These are phyloP conservation scores for Jackrogersella multiformis DNA, from an alignment of 495 filamentous ascomycete species.

Conservation along the genomic window DNA sequence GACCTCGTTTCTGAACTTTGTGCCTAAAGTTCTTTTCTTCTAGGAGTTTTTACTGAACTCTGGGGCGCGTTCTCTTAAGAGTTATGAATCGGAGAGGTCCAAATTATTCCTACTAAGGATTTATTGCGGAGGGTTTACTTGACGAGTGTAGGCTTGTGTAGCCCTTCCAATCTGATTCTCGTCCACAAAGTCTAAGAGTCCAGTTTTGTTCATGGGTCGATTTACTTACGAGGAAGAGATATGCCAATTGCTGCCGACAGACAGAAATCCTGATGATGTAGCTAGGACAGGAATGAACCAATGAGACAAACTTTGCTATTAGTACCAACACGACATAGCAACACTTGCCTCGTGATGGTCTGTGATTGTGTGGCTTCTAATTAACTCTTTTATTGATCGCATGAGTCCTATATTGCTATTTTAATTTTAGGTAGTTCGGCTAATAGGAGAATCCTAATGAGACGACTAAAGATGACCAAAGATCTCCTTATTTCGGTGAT, in stretches of 20 bases:
- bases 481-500: background rate
- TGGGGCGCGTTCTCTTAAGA: conserved; percentile 4
- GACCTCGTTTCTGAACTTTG: background rate
- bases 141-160: background rate
- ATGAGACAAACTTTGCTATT: conserved; percentile 26
- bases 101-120: conserved; percentile 8
- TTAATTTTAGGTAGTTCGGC: background rate
- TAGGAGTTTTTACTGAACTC: conserved; percentile 10
- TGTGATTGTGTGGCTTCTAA: background rate
- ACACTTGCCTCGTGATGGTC: conserved; percentile 7
- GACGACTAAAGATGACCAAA: background rate
- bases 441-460: background rate
- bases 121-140: conserved; percentile 1
- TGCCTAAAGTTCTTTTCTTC: conserved; percentile 4
- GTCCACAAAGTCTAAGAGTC: conserved; percentile 6
- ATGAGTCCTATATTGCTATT: no score
- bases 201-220: conserved; percentile 18
- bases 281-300: background rate
- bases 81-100: background rate
- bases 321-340: background rate
- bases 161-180: conserved; percentile 16
- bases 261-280: conserved; percentile 18
- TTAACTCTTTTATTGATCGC: no score
- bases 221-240: conserved; percentile 7
- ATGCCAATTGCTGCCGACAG: background rate